phyloP scores from a whole-genome alignment of 2,329 filamentous ascomycete species.

The Colletotrichum chrysophilum region DNA sequence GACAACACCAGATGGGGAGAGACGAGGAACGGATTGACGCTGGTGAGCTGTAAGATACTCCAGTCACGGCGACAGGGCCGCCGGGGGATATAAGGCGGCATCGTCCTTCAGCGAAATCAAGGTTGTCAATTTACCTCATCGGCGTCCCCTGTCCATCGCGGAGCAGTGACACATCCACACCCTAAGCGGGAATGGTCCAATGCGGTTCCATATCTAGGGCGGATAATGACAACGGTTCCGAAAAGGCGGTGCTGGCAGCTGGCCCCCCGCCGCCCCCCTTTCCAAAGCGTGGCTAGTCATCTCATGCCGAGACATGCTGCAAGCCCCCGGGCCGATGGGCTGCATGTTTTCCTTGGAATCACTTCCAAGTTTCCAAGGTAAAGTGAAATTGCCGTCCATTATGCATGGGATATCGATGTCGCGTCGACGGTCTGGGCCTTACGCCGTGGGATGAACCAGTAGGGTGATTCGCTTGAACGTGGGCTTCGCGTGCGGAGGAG shows the following conservation, averaged over 20 bases:
- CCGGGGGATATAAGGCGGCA: conserved; percentile 13
- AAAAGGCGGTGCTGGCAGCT: background rate
- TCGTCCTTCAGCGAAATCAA: background rate
- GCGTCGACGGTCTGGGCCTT: background rate
- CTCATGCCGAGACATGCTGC: conserved; percentile 2
- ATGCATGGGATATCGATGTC: background rate
- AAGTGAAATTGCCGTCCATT: conserved; percentile 1
- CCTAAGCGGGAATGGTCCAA: background rate
- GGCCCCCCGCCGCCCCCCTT: background rate
- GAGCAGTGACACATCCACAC: background rate
- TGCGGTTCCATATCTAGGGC: conserved; percentile 17
- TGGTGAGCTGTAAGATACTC: background rate
- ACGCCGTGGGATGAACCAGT: background rate
- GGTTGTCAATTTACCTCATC: background rate
- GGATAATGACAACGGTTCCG: conserved; percentile 9
- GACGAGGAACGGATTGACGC: background rate
- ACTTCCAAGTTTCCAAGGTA: background rate
- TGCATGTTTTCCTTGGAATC: conserved; percentile 1
- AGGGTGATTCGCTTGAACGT: background rate
- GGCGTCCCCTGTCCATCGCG: background rate
- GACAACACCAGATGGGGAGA: background rate
- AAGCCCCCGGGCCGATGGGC: conserved; percentile 15
- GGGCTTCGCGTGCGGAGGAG: background rate
- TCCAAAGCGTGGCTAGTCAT: background rate
- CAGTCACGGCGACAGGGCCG: background rate